phyloP scores from a whole-genome alignment of 495 filamentous ascomycete genomes.

The Xylaria venustula region DNA sequence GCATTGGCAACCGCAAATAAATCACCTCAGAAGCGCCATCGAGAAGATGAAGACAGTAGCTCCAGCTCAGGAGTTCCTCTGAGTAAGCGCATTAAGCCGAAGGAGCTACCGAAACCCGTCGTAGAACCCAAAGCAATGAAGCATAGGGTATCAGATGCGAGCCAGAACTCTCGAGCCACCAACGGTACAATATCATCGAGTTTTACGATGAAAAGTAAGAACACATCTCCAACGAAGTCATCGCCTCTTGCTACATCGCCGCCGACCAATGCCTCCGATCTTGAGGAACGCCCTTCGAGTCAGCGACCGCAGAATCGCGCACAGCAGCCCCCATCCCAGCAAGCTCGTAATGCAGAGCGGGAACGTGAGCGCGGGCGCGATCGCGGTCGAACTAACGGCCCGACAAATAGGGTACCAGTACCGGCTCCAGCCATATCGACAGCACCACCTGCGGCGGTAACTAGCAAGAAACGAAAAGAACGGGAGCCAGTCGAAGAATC shows the following conservation, averaged over 20 bases:
- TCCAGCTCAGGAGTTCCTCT: conserved; percentile 51
- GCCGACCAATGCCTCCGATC: conserved; percentile 70
- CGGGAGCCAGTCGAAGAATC: conserved; percentile 25
- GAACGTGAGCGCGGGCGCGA: conserved; percentile 28
- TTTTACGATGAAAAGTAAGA: conserved; percentile 42
- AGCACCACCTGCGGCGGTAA: conserved; percentile 12
- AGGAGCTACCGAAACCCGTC: conserved; percentile 26
- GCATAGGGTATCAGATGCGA: conserved; percentile 47
- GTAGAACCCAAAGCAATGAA: conserved; percentile 22
- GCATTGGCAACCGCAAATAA: conserved; percentile 20
- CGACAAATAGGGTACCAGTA: conserved; percentile 12
- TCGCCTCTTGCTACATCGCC: conserved; percentile 75
- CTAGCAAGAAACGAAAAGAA: conserved; percentile 41
- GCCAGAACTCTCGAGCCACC: conserved; percentile 40
- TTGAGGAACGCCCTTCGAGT: conserved; percentile 39
- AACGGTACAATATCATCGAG: conserved; percentile 26
- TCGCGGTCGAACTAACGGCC: conserved; percentile 25
- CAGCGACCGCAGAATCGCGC: conserved; percentile 32
- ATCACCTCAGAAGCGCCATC: conserved; percentile 36
- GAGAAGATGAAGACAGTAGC: conserved; percentile 50
- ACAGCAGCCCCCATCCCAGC: conserved; percentile 17
- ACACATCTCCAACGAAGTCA: conserved; percentile 65
- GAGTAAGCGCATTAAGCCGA: conserved; percentile 48
- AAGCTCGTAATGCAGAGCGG: conserved; percentile 21
- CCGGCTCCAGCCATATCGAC: conserved; percentile 20